Conservation (phyloP, 768 basidiomycete species). For the Melanogaster broomeanus region DNA sequence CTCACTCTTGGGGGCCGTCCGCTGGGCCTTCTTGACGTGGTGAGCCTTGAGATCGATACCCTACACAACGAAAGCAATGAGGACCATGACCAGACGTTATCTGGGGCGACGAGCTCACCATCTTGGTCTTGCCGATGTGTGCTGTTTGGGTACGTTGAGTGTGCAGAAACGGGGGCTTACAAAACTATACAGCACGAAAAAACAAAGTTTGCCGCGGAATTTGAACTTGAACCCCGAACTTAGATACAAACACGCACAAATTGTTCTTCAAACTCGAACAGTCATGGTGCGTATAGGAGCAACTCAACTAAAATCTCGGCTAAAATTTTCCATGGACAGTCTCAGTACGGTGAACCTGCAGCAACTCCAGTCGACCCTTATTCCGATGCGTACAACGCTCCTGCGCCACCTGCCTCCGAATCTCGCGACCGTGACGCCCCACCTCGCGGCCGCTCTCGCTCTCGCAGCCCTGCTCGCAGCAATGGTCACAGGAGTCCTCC, state of each 20-base stretch:
- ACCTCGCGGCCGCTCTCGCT: constrained; percentile 71
- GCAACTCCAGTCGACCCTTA: constrained; percentile 73
- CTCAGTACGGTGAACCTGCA: constrained; percentile 67
- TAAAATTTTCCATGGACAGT: constrained; percentile 15
- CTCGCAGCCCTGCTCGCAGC: constrained; percentile 63
- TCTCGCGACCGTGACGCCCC: constrained; percentile 57
- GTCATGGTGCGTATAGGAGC: constrained; percentile 76
- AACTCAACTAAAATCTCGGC: too few species aligned
- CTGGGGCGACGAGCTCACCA: constrained; percentile 67
- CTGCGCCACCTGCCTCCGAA: constrained; percentile 47
- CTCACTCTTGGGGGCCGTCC: constrained; percentile 96
- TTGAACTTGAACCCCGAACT: constrained; percentile 24
- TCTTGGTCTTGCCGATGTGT: constrained; percentile 67
- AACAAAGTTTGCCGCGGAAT: constrained; percentile 39
- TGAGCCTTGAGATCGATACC: constrained; percentile 96
- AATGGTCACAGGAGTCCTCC: constrained; percentile 60
- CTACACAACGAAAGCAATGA: constrained; percentile 39
- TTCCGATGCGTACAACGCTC: constrained; percentile 77
- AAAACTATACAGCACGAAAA: constrained; percentile 60
- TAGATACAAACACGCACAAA: constrained; percentile 48
- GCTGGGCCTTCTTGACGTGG: constrained; percentile 98
- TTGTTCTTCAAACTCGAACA: constrained; percentile 50
- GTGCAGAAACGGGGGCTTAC: constrained; percentile 50
- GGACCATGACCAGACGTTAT: constrained; percentile 22
- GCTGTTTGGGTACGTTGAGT: constrained; percentile 49